Percentiles rank a stretch among this genome's conserved stretches.
These are phyloP conservation scores for Cronartium quercuum DNA, from an alignment of 1,284 basidiomycete genomes.

Conservation along the genomic window DNA sequence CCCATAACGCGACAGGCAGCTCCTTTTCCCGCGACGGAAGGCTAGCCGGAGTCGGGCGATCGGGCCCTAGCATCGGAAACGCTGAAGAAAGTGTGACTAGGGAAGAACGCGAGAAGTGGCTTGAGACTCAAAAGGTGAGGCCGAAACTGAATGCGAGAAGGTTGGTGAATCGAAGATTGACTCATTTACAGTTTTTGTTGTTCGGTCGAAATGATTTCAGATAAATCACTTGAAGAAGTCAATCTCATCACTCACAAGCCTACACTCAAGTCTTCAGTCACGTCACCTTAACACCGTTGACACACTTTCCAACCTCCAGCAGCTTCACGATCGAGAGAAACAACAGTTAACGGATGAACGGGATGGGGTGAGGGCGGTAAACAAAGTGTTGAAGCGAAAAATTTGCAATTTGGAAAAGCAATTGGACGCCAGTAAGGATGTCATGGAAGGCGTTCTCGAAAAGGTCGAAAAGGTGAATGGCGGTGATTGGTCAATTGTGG, in stretches of 20 bases:
- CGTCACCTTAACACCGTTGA: conserved; percentile 31
- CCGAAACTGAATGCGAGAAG: neutral
- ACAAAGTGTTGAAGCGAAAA: conserved; percentile 26
- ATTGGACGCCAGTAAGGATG: conserved; percentile 19
- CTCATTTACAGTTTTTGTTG: neutral
- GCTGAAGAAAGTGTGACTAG: neutral
- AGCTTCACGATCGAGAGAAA: conserved; percentile 17
- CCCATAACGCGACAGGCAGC: neutral
- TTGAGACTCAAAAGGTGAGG: conserved; percentile 38
- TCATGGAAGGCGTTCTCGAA: conserved; percentile 31
- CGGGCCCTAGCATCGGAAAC: neutral
- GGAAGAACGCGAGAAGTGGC: conserved; percentile 35
- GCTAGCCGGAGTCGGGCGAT: neutral
- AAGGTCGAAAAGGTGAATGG: conserved; percentile 17
- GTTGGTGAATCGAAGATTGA: neutral
- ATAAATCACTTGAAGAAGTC: conserved; percentile 36
- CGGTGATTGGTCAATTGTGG: conserved; percentile 33
- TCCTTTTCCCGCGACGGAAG: neutral
- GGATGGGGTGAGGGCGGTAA: conserved; percentile 31
- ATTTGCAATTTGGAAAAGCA: conserved; percentile 24
- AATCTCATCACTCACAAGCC: conserved; percentile 9
- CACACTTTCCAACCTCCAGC: conserved; percentile 25
- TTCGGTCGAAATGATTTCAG: neutral
- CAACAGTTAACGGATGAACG: conserved; percentile 26
- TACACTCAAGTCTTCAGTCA: conserved; percentile 27